Conservation (phyloP, 2,329 filamentous ascomycete genomes). For the Diaporthe ilicicola region DNA sequence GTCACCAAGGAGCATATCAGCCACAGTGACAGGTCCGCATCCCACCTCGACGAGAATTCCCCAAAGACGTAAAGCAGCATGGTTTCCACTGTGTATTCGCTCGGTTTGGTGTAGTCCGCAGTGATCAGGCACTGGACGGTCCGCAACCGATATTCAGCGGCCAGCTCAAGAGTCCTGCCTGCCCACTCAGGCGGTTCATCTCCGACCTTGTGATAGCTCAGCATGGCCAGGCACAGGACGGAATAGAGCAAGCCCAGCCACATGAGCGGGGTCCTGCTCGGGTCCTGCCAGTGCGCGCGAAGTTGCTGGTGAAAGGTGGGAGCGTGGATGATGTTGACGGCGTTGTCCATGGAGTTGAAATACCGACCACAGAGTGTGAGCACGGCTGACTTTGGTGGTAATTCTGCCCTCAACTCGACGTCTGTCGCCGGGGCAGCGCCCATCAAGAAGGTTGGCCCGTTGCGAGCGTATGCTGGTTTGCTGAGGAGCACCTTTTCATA, state of each 20-base stretch:
- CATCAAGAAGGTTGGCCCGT: constrained; percentile 81
- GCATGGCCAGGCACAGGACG: constrained; percentile 78
- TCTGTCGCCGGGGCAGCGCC: constrained; percentile 77
- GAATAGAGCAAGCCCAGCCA: constrained; percentile 83
- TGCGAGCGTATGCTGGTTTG: constrained; percentile 66
- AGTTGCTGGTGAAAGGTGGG: constrained; percentile 85
- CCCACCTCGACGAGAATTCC: constrained; percentile 77
- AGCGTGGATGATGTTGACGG: constrained; percentile 79
- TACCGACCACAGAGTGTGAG: constrained; percentile 87
- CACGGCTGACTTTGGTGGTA: constrained; percentile 85
- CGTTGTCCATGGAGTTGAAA: constrained; percentile 81
- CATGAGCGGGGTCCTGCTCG: constrained; percentile 75
- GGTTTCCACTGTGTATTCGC: constrained; percentile 80
- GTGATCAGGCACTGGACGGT: constrained; percentile 82
- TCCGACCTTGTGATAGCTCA: constrained; percentile 81
- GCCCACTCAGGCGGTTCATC: constrained; percentile 83
- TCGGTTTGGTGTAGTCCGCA: constrained; percentile 79
- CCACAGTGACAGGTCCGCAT: constrained; percentile 75
- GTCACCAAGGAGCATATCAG: constrained; percentile 64
- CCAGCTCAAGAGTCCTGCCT: constrained; percentile 68
- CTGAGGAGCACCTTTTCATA: constrained; percentile 77
- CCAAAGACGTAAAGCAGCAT: constrained; percentile 79
- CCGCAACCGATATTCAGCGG: constrained; percentile 71
- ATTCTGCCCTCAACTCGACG: constrained; percentile 78
- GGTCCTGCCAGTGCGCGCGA: constrained; percentile 73